phyloP scores from a whole-genome alignment of 1,284 basidiomycete species.

The Farysia itapuensis region DNA sequence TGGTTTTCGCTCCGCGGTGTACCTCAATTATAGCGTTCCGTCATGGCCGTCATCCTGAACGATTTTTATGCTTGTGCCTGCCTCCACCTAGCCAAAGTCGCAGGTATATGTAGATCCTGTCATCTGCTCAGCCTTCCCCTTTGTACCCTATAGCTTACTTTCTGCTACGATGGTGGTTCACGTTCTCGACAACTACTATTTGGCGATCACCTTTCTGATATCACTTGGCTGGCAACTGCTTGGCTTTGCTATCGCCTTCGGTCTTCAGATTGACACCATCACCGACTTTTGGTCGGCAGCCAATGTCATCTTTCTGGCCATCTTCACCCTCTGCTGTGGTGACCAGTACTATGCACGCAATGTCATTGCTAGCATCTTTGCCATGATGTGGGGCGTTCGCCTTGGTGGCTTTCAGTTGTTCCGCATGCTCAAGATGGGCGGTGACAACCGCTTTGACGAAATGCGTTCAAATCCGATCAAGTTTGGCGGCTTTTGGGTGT shows the following conservation, averaged over 20 bases:
- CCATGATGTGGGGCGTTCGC: constrained; percentile 63
- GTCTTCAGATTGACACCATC: constrained; percentile 54
- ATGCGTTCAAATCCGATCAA: constrained; percentile 48
- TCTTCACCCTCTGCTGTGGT: constrained; percentile 60
- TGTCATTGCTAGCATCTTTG: constrained; percentile 64
- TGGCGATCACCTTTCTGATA: constrained; percentile 70
- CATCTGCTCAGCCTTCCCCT: too few species aligned
- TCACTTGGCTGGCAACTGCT: constrained; percentile 70
- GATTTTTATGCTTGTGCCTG: too few species aligned
- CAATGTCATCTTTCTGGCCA: constrained; percentile 55
- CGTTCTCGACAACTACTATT: constrained; percentile 68
- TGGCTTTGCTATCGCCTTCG: constrained; percentile 67
- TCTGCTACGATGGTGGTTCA: constrained; percentile 28
- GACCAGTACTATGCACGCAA: constrained; percentile 67
- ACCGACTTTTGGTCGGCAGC: constrained; percentile 52
- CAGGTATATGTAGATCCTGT: too few species aligned
- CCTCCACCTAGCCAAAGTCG: too few species aligned
- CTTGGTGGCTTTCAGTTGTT: constrained; percentile 55
- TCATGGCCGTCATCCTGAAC: too few species aligned
- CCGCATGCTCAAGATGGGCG: constrained; percentile 55
- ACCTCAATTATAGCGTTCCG: too few species aligned
- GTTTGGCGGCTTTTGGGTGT: constrained; percentile 39
- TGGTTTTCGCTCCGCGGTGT: too few species aligned
- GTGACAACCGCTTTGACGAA: constrained; percentile 55
- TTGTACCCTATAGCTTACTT: too few species aligned